phyloP scores from a whole-genome alignment of 1,139 yeast genomes.

The Chernovozyma sophiae-reginae region DNA sequence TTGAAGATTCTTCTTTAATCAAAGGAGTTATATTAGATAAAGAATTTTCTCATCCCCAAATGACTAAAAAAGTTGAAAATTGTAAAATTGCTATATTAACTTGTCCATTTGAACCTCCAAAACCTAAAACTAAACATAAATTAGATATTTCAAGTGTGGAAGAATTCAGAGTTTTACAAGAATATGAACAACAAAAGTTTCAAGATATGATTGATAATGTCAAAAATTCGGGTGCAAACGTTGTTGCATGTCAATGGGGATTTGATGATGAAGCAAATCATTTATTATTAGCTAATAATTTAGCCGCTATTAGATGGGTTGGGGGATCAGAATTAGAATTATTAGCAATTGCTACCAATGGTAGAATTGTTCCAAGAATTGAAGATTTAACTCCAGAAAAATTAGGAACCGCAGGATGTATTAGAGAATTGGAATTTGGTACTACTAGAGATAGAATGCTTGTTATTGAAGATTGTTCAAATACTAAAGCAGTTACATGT shows the following conservation, averaged over 20 bases:
- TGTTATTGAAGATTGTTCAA: constrained; percentile 86
- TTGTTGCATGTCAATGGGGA: constrained; percentile 99
- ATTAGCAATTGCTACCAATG: constrained; percentile 95
- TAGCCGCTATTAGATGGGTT: constrained; percentile 98
- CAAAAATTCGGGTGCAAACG: constrained; percentile 88
- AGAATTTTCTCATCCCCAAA: constrained; percentile 97
- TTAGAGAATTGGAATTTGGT: constrained; percentile 89
- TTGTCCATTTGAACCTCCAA: constrained; percentile 99
- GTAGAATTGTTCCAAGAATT: constrained; percentile 94
- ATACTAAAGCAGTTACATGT: constrained; percentile 88
- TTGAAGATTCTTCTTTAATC: constrained; percentile 79
- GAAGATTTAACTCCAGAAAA: constrained; percentile 83
- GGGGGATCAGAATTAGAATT: constrained; percentile 97
- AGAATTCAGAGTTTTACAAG: constrained; percentile 86
- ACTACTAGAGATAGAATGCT: constrained; percentile 96
- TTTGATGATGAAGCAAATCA: constrained; percentile 99
- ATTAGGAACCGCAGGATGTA: constrained; percentile 82
- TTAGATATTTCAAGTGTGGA: constrained; percentile 88
- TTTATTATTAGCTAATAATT: constrained; percentile 74
- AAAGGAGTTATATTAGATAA: constrained; percentile 92
- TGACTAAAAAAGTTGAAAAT: constrained; percentile 79
- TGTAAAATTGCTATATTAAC: constrained; percentile 92
- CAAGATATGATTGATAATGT: constrained; percentile 85
- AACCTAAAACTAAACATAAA: constrained; percentile 98
- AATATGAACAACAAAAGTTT: constrained; percentile 87